phyloP scores from a whole-genome alignment of 139 green algal genomes.

The Chlorella sp. region DNA sequence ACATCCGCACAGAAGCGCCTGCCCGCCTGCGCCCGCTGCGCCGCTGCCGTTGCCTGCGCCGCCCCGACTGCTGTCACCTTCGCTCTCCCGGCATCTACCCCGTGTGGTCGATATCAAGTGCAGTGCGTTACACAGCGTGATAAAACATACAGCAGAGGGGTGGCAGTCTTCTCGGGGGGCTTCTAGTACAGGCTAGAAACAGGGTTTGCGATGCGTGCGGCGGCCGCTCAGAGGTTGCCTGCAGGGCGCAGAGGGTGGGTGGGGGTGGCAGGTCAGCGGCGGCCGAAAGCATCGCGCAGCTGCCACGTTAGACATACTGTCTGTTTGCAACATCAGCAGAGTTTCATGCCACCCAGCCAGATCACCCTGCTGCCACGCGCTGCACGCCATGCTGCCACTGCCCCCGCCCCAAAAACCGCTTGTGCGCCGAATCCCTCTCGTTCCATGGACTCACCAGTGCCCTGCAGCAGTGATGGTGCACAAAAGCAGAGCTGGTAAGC shows the following conservation, averaged over 20 bases:
- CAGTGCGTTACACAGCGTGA: constrained; percentile 23
- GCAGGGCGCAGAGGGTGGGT: background rate
- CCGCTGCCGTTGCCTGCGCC: too few relatives aligned
- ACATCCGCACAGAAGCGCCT: background rate
- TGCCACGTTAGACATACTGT: background rate
- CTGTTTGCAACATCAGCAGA: background rate
- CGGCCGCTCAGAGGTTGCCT: constrained; percentile 17
- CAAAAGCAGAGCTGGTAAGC: background rate
- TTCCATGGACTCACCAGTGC: background rate
- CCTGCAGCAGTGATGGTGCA: background rate
- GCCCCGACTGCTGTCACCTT: too few relatives aligned
- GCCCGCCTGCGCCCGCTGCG: too few relatives aligned
- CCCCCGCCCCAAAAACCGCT: background rate
- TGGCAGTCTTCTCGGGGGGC: background rate
- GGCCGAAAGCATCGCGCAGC: background rate
- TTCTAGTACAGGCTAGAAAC: too few relatives aligned
- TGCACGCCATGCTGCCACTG: too few relatives aligned
- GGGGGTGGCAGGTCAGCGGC: background rate
- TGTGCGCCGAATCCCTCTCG: too few relatives aligned
- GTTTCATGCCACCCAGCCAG: background rate
- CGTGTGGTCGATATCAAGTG: background rate
- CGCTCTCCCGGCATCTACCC: too few relatives aligned
- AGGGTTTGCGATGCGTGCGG: background rate
- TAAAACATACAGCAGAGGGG: constrained; percentile 1
- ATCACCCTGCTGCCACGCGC: background rate